Evolutionary conservation across 2,329 filamentous ascomycete genomes (phyloP).

Genomic region (Exophiala oligosperma): DNA sequence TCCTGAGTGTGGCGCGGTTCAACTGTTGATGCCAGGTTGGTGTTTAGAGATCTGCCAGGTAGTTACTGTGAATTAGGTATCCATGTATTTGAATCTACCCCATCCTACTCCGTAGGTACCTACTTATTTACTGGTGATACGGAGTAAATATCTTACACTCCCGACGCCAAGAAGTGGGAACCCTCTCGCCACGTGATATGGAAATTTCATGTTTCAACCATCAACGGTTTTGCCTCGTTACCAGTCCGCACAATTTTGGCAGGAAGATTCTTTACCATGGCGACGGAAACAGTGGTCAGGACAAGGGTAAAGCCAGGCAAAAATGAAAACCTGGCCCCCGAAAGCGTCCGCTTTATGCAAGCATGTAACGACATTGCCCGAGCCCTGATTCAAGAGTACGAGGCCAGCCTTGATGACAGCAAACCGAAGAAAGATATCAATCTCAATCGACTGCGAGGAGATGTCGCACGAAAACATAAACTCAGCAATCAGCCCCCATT

Average conservation of each 20-base stretch:
- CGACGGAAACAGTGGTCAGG: slow-evolving; percentile 61
- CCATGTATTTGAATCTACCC: no score
- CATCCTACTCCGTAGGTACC: no score
- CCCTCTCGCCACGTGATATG: no score
- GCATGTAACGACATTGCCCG: slow-evolving; percentile 96
- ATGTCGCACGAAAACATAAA: slow-evolving; percentile 89
- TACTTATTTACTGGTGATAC: no score
- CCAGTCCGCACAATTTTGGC: not conserved
- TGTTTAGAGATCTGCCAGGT: no score
- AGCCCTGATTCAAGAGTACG: slow-evolving; percentile 90
- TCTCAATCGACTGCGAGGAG: slow-evolving; percentile 81
- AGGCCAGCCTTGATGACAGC: slow-evolving; percentile 71
- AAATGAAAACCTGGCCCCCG: slow-evolving; percentile 75
- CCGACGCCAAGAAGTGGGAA: no score
- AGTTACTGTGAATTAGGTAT: no score
- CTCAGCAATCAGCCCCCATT: slow-evolving; percentile 84
- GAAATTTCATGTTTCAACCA: slow-evolving; percentile 29
- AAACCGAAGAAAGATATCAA: slow-evolving; percentile 84
- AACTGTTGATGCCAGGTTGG: no score
- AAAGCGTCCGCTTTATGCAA: slow-evolving; percentile 91
- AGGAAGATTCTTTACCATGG: slow-evolving; percentile 42
- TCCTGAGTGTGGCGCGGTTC: no score
- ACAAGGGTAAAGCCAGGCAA: slow-evolving; percentile 57
- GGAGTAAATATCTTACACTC: no score
- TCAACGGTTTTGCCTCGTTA: slow-evolving; percentile 8